Evolutionary conservation across 805 yeast genomes (phyloP).

Genomic region (Candida boidinii): DNA sequence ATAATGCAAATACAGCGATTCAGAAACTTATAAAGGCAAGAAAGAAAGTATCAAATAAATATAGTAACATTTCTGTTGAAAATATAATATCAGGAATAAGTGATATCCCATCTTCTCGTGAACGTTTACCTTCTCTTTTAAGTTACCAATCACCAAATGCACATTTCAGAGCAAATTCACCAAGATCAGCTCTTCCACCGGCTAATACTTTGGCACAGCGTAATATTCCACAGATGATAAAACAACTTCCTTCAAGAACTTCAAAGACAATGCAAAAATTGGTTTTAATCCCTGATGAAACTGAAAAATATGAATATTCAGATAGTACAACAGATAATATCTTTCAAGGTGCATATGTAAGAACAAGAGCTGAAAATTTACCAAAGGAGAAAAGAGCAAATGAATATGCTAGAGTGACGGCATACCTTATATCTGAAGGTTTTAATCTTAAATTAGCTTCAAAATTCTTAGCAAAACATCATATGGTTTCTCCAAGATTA

Average conservation of each 20-base stretch:
- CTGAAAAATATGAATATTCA: conserved; percentile 16
- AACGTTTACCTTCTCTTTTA: conserved; percentile 18
- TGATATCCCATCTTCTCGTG: conserved; percentile 78
- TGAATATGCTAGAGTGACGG: conserved; percentile 78
- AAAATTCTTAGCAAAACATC: conserved; percentile 56
- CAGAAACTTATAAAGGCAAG: conserved; percentile 6
- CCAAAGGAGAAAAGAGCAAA: conserved; percentile 51
- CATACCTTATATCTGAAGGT: conserved; percentile 83
- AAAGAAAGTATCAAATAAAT: no score
- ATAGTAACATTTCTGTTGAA: conserved; percentile 75
- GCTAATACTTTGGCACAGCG: no score
- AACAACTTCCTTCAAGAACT: conserved; percentile 60
- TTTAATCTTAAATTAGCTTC: conserved; percentile 58
- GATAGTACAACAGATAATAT: conserved; percentile 26
- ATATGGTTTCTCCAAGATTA: conserved; percentile 75
- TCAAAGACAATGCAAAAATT: conserved; percentile 81
- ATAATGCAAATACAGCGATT: not conserved
- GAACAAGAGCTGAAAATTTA: conserved; percentile 45
- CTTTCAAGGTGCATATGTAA: conserved; percentile 19
- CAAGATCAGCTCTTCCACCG: conserved; percentile 15
- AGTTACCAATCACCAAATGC: conserved; percentile 9
- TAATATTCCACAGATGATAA: conserved; percentile 39
- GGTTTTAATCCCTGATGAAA: conserved; percentile 72
- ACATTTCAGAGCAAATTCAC: conserved; percentile 7
- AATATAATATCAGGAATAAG: conserved; percentile 69